Evolutionary conservation across 2,329 filamentous ascomycete genomes (phyloP).

Genomic region (Aspergillus carbonarius): DNA sequence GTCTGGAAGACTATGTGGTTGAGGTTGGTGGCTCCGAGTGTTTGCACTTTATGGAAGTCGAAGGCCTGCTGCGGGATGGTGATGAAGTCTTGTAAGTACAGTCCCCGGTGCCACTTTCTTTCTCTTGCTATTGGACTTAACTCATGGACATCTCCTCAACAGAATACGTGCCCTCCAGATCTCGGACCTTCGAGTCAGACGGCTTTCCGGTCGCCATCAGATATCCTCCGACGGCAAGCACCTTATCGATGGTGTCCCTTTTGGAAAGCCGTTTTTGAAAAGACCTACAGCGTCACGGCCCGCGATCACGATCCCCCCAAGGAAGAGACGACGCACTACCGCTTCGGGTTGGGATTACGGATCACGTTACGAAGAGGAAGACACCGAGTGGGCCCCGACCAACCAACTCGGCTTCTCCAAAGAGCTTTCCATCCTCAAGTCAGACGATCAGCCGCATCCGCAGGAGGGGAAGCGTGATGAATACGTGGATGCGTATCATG

Average conservation of each 20-base stretch:
- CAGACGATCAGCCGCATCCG: slow-evolving; percentile 3
- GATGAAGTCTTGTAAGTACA: slow-evolving; percentile 73
- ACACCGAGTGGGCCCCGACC: slow-evolving; percentile 32
- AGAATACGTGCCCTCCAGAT: slow-evolving; percentile 77
- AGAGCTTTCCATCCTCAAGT: slow-evolving; percentile 26
- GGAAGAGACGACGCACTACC: slow-evolving; percentile 61
- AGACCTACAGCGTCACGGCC: slow-evolving; percentile 60
- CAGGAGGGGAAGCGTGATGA: slow-evolving; percentile 29
- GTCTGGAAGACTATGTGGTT: slow-evolving; percentile 84
- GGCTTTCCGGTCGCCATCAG: slow-evolving; percentile 74
- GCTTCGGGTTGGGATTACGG: slow-evolving; percentile 29
- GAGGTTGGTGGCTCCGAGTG: slow-evolving; percentile 84
- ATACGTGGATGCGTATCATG: slow-evolving; percentile 31
- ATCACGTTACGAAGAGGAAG: slow-evolving; percentile 30
- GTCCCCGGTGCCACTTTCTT: background rate
- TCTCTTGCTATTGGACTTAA: background rate
- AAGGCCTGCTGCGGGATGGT: slow-evolving; percentile 71
- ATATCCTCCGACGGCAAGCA: slow-evolving; percentile 77
- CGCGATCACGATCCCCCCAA: slow-evolving; percentile 67
- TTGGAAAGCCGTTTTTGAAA: slow-evolving; percentile 70
- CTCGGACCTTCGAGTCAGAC: slow-evolving; percentile 70
- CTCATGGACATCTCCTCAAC: background rate
- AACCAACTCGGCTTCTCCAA: slow-evolving; percentile 21
- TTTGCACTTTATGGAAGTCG: slow-evolving; percentile 76
- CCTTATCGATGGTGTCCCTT: slow-evolving; percentile 80